phyloP scores from a whole-genome alignment of 2,329 filamentous ascomycete genomes.

The Colletotrichum limetticola region DNA sequence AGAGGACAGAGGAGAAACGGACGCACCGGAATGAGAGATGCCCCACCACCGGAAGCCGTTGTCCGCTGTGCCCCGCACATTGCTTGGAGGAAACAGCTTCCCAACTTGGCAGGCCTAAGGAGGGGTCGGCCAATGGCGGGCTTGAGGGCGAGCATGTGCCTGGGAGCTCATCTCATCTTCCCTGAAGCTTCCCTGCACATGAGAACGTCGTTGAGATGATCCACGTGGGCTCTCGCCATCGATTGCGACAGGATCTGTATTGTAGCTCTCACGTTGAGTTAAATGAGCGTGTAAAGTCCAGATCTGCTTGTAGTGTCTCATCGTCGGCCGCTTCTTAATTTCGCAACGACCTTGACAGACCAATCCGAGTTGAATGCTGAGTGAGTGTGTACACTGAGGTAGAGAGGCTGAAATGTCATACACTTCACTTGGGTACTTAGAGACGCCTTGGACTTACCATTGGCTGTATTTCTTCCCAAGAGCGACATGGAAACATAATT shows the following conservation, averaged over 20 bases:
- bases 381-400: no score
- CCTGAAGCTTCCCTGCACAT: not conserved
- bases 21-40: not conserved
- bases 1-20: not conserved
- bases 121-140: slow-evolving; percentile 11
- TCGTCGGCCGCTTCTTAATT: not conserved
- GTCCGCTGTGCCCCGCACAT: slow-evolving; percentile 4
- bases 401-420: no score
- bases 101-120: slow-evolving; percentile 12
- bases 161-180: not conserved
- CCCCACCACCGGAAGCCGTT: not conserved
- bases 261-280: not conserved
- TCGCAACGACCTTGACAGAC: no score
- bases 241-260: not conserved
- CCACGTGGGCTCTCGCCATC: not conserved
- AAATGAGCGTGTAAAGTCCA: not conserved
- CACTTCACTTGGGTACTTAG: no score
- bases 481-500: no score
- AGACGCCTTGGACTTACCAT: no score
- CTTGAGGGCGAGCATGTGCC: slow-evolving; percentile 21
- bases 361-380: not conserved
- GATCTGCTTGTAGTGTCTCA: no score
- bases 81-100: slow-evolving; percentile 4
- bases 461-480: no score
- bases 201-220: not conserved